Evolutionary conservation across 345 rosid species (phyloP), one percentile per base, ranked within the genome.

Genomic region (Eucalyptus erythrocorys): DNA sequence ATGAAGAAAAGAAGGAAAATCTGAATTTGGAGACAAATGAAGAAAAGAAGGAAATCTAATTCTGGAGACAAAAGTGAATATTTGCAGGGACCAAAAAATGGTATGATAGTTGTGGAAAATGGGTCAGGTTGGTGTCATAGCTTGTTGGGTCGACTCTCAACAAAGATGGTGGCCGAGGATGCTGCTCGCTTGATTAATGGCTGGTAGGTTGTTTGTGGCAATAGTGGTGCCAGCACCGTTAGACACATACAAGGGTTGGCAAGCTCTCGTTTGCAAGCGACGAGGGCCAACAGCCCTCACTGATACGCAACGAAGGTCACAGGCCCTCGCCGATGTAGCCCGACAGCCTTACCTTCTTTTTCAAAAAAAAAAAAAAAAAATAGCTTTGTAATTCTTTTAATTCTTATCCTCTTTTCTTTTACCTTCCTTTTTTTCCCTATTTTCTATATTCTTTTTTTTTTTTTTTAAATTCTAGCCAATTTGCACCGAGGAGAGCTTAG

Each of bases 221-320:
- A 55, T 55, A 2, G 0, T 1, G 61, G 30, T 4, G 61, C 61
- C 30, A 55, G 3, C 12, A 2, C 13, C 61, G 0, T 55, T 4
- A 22, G 61, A 55, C 27, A 55, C 30, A 22, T 24, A 22, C 61
- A 55, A 55, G 13, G 61, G 61, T 55, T 55, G 27, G 61, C 61
- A 55, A 55, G 66, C 16, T 32, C 32, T 59, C 15, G 32, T 30
- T 27, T 26, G 6, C 5, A 8, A 64, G 37, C 6, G 3, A 68
- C 1, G 42, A 64, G 37, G 71, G 3, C 3, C 37, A 5, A 61
- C 1, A 14, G 11, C 6, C 40, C 37, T 32, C 79, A 6, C 22
- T 4, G 11, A 66, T 15, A 32, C 21, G 11, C 79, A 66, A 66
- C 22, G 22, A 32, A 22, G 79, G 22, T 32, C 21, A 0, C 1